Percentiles rank a stretch among this genome's conserved stretches.
Conservation (phyloP, 495 filamentous ascomycete genomes). For the Haplographium delicatum region DNA sequence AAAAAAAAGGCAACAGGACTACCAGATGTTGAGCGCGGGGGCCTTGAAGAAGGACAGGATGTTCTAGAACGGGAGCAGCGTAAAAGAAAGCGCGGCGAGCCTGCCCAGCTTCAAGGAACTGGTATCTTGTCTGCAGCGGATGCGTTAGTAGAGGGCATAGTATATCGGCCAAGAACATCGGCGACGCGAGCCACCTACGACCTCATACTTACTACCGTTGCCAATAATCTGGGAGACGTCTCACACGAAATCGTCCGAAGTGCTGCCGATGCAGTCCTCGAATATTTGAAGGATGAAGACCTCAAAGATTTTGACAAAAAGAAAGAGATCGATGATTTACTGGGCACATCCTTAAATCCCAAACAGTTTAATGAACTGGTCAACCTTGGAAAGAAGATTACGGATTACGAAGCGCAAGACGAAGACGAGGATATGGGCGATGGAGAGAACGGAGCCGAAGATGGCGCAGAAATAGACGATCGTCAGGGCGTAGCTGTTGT, state of each 20-base stretch:
- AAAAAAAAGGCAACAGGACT: conserved; percentile 65
- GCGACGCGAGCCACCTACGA: conserved; percentile 95
- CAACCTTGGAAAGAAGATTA: conserved; percentile 97
- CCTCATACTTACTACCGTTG: conserved; percentile 86
- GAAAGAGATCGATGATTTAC: conserved; percentile 89
- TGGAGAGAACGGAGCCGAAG: conserved; percentile 48
- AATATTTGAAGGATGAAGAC: conserved; percentile 89
- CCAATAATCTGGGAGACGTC: conserved; percentile 85
- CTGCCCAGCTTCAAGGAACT: conserved; percentile 64
- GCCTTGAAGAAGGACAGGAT: conserved; percentile 78
- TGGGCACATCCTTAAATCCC: conserved; percentile 73
- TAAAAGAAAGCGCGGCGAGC: conserved; percentile 75
- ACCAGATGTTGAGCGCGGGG: conserved; percentile 66
- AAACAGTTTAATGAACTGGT: conserved; percentile 97
- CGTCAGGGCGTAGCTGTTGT: conserved; percentile 95
- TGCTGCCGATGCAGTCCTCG: conserved; percentile 89
- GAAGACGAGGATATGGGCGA: conserved; percentile 87
- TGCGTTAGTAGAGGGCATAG: conserved; percentile 73
- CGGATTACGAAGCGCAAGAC: conserved; percentile 95
- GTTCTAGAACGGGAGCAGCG: conserved; percentile 80
- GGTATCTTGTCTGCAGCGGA: conserved; percentile 83
- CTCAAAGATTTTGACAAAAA: conserved; percentile 99
- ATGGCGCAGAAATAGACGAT: conserved; percentile 72
- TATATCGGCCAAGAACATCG: conserved; percentile 84
- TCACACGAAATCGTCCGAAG: conserved; percentile 87